phyloP scores from a whole-genome alignment of 2,329 filamentous ascomycete species.

The Malbranchea zuffiana region DNA sequence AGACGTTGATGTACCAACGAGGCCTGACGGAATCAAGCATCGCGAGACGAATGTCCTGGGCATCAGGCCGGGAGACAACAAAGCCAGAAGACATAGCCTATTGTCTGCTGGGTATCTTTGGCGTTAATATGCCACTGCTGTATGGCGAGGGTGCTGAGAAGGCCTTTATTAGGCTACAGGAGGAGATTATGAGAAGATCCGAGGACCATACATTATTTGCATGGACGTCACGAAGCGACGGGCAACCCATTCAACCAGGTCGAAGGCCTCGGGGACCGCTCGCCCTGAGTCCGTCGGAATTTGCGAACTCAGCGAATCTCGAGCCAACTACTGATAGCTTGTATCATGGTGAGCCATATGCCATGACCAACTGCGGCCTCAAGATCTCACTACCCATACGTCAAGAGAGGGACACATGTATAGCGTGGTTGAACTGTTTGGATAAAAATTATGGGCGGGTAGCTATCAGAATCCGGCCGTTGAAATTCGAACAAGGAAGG shows the following conservation, averaged over 20 bases:
- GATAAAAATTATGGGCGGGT: too few relatives aligned
- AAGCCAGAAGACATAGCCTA: slow-evolving; percentile 22
- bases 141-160: slow-evolving; percentile 23
- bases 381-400: slow-evolving; percentile 4
- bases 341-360: too few relatives aligned
- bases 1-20: not conserved
- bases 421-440: too few relatives aligned
- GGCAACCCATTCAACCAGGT: too few relatives aligned
- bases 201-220: slow-evolving; percentile 17
- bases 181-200: slow-evolving; percentile 23
- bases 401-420: too few relatives aligned
- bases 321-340: too few relatives aligned
- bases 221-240: too few relatives aligned
- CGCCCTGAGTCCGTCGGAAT: too few relatives aligned
- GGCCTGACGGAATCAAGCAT: slow-evolving; percentile 8
- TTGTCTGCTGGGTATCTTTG: slow-evolving; percentile 23
- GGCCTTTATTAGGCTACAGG: slow-evolving; percentile 21
- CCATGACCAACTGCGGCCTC: slow-evolving; percentile 6
- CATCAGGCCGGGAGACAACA: slow-evolving; percentile 17
- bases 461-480: too few relatives aligned
- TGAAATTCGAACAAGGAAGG: too few relatives aligned
- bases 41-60: slow-evolving; percentile 21
- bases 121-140: slow-evolving; percentile 20
- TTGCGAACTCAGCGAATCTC: too few relatives aligned
- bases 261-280: too few relatives aligned